Evolutionary conservation across 306 rosid species (phyloP).

Genomic region (Sechiopsis laciniata): DNA sequence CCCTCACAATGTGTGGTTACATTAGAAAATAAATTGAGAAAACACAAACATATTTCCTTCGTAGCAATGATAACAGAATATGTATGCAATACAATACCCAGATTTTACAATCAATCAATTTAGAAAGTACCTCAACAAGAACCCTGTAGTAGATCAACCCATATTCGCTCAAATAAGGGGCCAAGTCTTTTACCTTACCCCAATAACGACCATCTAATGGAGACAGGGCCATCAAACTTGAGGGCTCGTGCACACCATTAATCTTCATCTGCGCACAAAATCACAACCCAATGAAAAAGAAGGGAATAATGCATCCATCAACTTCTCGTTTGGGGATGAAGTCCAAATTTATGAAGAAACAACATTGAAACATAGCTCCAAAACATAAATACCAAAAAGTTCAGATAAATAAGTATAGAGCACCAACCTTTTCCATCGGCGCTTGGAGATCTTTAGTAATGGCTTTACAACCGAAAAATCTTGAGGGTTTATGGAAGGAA

Average conservation of each 20-base stretch:
- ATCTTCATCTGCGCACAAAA: slow-evolving; percentile 1
- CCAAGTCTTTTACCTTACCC: slow-evolving; percentile 53
- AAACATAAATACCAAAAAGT: neutral
- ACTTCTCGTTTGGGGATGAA: slow-evolving; percentile 21
- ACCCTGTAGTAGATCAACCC: slow-evolving; percentile 54
- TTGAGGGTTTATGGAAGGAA: slow-evolving; percentile 18
- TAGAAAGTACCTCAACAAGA: slow-evolving; percentile 52
- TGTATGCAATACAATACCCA: no score
- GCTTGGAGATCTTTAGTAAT: slow-evolving; percentile 15
- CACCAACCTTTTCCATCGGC: slow-evolving; percentile 20
- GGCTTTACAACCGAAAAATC: slow-evolving; percentile 34
- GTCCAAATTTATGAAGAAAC: neutral
- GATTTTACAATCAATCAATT: neutral
- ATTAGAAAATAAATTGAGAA: neutral
- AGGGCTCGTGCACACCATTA: slow-evolving; percentile 33
- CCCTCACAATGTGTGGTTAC: neutral
- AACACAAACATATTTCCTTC: neutral
- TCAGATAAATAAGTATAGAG: neutral
- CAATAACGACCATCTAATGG: slow-evolving; percentile 73
- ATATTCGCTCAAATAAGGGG: slow-evolving; percentile 56
- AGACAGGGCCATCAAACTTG: slow-evolving; percentile 54
- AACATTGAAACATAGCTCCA: neutral
- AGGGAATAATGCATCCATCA: neutral
- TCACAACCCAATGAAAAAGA: neutral
- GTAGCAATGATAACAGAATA: neutral